A percentile compares a stretch with the other conserved stretches of the same genome.
These are phyloP conservation scores for Dunaliella primolecta DNA, from an alignment of 139 green algal species.

Conservation along the genomic window DNA sequence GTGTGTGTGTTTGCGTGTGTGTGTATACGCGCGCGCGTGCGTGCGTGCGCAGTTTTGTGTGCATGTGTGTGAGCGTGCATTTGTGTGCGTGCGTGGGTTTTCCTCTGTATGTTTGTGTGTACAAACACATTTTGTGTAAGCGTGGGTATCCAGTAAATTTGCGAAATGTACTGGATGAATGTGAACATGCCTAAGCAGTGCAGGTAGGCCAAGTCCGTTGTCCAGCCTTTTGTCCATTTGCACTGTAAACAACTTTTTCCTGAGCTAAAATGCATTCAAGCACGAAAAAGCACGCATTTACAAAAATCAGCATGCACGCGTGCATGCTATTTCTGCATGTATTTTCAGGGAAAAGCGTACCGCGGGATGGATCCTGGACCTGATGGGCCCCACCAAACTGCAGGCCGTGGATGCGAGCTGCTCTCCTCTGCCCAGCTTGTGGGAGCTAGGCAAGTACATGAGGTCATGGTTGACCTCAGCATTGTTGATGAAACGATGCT, in stretches of 20 bases:
- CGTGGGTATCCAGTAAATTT: too few species aligned
- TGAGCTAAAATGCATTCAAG: too few species aligned
- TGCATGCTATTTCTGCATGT: too few species aligned
- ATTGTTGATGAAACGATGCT: neutral
- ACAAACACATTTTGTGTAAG: too few species aligned
- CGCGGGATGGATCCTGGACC: neutral
- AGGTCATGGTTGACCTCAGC: neutral
- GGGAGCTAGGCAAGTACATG: neutral
- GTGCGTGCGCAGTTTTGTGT: neutral
- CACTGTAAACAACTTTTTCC: too few species aligned
- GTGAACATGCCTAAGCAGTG: neutral
- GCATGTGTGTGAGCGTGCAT: too few species aligned
- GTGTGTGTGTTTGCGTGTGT: neutral
- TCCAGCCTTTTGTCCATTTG: too few species aligned
- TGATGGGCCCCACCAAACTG: neutral
- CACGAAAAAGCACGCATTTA: too few species aligned
- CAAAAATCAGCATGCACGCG: too few species aligned
- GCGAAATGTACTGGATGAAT: too few species aligned
- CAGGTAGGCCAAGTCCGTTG: too few species aligned
- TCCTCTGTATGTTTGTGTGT: neutral
- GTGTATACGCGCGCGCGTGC: neutral
- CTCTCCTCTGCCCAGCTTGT: neutral
- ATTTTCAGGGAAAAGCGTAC: too few species aligned
- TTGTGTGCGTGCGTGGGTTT: neutral
- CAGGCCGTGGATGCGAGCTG: neutral